phyloP scores from a whole-genome alignment of 768 basidiomycete genomes.

The Lepiota venenata region DNA sequence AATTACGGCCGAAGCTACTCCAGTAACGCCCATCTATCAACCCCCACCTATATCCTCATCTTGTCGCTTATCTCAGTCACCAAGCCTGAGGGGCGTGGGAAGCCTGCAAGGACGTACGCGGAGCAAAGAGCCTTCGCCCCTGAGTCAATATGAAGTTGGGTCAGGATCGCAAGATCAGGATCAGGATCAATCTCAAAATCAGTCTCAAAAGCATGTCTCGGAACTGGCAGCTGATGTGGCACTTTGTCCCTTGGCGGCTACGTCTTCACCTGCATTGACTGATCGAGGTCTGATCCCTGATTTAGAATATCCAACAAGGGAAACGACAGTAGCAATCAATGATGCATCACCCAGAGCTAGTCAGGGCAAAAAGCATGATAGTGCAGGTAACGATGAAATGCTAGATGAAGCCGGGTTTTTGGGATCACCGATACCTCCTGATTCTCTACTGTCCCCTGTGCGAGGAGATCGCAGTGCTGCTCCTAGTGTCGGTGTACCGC shows the following conservation, averaged over 20 bases:
- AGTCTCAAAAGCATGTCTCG: too few relatives aligned
- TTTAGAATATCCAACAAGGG: slow-evolving; percentile 6
- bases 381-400: neutral
- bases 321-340: neutral
- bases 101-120: too few relatives aligned
- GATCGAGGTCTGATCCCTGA: slow-evolving; percentile 1
- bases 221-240: too few relatives aligned
- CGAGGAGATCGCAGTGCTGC: too few relatives aligned
- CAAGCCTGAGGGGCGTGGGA: too few relatives aligned
- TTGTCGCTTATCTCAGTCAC: neutral
- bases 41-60: neutral
- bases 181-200: too few relatives aligned
- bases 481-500: too few relatives aligned
- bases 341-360: neutral
- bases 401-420: neutral
- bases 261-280: slow-evolving; percentile 1
- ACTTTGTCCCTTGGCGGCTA: neutral
- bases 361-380: neutral
- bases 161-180: too few relatives aligned
- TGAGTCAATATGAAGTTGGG: too few relatives aligned
- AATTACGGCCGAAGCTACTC: neutral
- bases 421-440: too few relatives aligned
- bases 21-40: neutral
- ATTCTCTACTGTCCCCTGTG: too few relatives aligned
- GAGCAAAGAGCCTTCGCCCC: too few relatives aligned